Base-by-base conservation (phyloP, 305 asterid genomes). In the Plantago rigida region DNA sequence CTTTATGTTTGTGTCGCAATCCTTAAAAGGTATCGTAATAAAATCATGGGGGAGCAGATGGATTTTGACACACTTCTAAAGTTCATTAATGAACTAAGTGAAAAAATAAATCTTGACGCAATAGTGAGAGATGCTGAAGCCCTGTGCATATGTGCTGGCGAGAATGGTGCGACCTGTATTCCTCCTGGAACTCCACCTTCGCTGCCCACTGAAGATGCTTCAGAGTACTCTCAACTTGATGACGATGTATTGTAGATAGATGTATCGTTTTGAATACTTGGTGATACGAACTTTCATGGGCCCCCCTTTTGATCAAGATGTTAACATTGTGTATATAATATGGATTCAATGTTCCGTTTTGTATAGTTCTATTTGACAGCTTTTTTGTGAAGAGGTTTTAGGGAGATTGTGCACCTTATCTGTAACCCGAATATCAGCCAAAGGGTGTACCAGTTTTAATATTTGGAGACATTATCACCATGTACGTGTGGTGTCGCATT, bases 121-220 rank as follows among this genome's bases (percentile, higher is more conserved):
- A 79, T 77, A 46, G 74, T 93, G n/a, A 75, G 96, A 77, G 97
- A 89, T 66, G 94, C 99, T 0, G 97, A 93, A 72, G 99, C 99
- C 26, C 77, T 93, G 45, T 93, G 95, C 65, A 75, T 93, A 67
- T 79, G 86, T 69, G 99, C 97, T 12, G 97, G 99, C 60, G 99
- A 93, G 80, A 85, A 89, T 61, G 99, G 97, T 22, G 85, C 79
- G 9, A 92, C 95, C 56, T 75, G 83, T 71, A 85, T 93, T 52
- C 97, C 94, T 57, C 97, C 97, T 5, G 99, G 99, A 60, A 89
- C 96, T 63, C 97, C 97, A 11, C 99, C 96, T 66, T 89, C 99
- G 0, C 81, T 89, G 56, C 95, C 97, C 1, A 9, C 81, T 2
- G 87, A 79, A 65, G 89, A 85, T 72, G 79, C 80, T 65, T 85